Conservation (phyloP, 768 basidiomycete genomes). For the Gelatoporia subvermispora region DNA sequence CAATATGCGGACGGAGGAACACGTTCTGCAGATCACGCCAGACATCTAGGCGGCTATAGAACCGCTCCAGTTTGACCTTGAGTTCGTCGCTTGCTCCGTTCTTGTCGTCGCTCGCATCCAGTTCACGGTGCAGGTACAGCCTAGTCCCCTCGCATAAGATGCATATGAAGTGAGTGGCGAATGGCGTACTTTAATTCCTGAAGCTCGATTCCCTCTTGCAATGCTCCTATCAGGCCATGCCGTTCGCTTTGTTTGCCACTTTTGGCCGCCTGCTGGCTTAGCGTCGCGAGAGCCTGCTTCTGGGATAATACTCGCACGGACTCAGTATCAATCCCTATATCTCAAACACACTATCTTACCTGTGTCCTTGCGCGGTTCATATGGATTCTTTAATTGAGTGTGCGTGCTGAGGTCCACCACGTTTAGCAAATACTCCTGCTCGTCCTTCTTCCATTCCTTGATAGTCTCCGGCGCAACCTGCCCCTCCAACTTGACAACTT, state of each 20-base stretch:
- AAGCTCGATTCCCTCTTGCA: constrained; percentile 25
- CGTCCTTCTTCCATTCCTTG: constrained; percentile 2
- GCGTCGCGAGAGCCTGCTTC: not conserved
- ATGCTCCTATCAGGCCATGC: constrained; percentile 10
- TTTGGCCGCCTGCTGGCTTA: not conserved
- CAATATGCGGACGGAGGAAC: not conserved
- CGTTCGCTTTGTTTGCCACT: not conserved
- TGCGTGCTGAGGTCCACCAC: not conserved
- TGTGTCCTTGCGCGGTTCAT: not conserved
- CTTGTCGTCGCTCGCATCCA: no score
- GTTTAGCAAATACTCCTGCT: not conserved
- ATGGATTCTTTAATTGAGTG: constrained; percentile 1
- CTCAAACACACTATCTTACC: not conserved
- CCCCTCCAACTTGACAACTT: not conserved
- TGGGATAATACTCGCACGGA: not conserved
- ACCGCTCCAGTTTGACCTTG: not conserved
- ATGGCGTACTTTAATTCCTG: constrained; percentile 17
- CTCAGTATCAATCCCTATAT: not conserved
- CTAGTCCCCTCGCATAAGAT: constrained; percentile 2
- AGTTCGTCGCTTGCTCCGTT: not conserved
- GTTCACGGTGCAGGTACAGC: not conserved
- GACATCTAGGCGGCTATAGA: not conserved
- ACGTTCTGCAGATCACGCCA: not conserved
- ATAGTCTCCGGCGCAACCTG: not conserved
- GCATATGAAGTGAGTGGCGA: constrained; percentile 26